Evolutionary conservation across 2,329 filamentous ascomycete genomes (phyloP).

Genomic region (Cytospora piceicola): DNA sequence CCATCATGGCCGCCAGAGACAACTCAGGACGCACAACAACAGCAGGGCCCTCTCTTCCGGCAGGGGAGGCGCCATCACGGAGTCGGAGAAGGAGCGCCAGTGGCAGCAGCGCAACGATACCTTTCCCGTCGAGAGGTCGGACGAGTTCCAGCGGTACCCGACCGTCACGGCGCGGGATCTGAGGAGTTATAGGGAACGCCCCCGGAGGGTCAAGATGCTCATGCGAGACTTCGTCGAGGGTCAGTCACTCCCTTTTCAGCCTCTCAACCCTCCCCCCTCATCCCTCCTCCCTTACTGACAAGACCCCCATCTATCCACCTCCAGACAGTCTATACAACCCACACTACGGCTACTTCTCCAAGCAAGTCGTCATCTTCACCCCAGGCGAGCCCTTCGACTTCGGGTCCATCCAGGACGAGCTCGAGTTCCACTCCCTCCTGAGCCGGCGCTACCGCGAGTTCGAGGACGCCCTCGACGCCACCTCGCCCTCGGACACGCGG

Average conservation of each 20-base stretch:
- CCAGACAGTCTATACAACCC: constrained; percentile 95
- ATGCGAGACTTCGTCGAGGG: constrained; percentile 97
- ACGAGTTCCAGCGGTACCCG: constrained; percentile 82
- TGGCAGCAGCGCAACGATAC: constrained; percentile 86
- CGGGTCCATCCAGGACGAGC: constrained; percentile 76
- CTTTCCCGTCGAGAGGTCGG: constrained; percentile 74
- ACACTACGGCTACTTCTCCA: constrained; percentile 93
- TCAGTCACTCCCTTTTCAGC: constrained; percentile 42
- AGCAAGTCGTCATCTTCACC: constrained; percentile 94
- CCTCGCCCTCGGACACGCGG: constrained; percentile 71
- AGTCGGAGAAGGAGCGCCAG: constrained; percentile 61
- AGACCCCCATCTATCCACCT: constrained; percentile 25
- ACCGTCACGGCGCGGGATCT: constrained; percentile 83
- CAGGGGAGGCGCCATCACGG: constrained; percentile 36
- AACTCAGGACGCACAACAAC: constrained; percentile 35
- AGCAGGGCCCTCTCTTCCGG: constrained; percentile 33
- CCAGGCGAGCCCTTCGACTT: constrained; percentile 93
- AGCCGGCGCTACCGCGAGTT: constrained; percentile 85
- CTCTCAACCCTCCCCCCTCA: background rate
- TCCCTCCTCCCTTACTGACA: background rate
- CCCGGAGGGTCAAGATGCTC: constrained; percentile 91
- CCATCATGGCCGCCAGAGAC: constrained; percentile 45
- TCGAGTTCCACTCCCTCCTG: constrained; percentile 78
- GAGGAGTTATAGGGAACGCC: constrained; percentile 72
- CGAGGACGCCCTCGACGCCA: constrained; percentile 82